phyloP scores from a whole-genome alignment of 2,329 filamentous ascomycete genomes.

The Colletotrichum falcatum region DNA sequence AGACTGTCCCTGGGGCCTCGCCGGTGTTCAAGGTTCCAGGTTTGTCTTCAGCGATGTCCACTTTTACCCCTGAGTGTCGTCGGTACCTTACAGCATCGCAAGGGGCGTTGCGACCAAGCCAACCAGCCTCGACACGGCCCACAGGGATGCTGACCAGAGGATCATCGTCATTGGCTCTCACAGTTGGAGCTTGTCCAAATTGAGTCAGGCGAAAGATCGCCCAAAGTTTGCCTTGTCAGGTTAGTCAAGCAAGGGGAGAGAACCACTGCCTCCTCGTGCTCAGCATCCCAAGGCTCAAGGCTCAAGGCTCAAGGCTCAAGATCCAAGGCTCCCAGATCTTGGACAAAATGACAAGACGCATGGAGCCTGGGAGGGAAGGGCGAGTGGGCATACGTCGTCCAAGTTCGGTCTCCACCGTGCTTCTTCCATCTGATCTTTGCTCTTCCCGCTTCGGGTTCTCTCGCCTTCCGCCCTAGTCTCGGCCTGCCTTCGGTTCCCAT shows the following conservation, averaged over 20 bases:
- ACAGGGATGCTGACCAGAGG: slow-evolving; percentile 14
- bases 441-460: slow-evolving; percentile 31
- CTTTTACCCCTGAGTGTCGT: slow-evolving; percentile 45
- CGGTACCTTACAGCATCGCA: slow-evolving; percentile 37
- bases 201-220: slow-evolving; percentile 43
- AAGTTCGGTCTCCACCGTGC: slow-evolving; percentile 20
- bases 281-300: slow-evolving; percentile 17
- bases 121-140: slow-evolving; percentile 11
- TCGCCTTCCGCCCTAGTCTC: slow-evolving; percentile 25
- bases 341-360: slow-evolving; percentile 15
- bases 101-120: slow-evolving; percentile 28
- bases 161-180: slow-evolving; percentile 40
- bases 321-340: background rate
- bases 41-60: slow-evolving; percentile 39
- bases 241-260: slow-evolving; percentile 18
- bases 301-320: background rate
- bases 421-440: slow-evolving; percentile 45
- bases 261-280: slow-evolving; percentile 17
- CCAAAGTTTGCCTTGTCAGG: slow-evolving; percentile 39
- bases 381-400: slow-evolving; percentile 11
- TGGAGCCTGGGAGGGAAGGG: slow-evolving; percentile 3
- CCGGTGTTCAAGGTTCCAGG: slow-evolving; percentile 31
- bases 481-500: slow-evolving; percentile 26
- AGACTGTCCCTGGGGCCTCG: slow-evolving; percentile 18
- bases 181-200: slow-evolving; percentile 30